These are phyloP conservation scores for Schizochytrium sp. DNA, from an alignment of 108 stramenopile species.

Conservation along the genomic window DNA sequence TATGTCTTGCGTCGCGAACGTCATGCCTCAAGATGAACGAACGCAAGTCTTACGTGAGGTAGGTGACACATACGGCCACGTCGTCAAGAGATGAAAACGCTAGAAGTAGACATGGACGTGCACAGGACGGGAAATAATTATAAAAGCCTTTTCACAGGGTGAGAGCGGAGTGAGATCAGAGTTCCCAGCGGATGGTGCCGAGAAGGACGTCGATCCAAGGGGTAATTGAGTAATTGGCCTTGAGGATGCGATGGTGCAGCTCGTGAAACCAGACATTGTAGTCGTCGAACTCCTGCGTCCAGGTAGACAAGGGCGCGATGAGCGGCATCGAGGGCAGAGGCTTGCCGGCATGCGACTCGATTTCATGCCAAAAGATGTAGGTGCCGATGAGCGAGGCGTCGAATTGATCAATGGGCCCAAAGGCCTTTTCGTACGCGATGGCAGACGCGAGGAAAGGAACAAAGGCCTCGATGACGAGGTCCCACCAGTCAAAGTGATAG, in stretches of 20 bases:
- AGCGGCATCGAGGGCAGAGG: background rate
- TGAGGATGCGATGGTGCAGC: background rate
- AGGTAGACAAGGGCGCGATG: background rate
- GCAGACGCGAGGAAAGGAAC: background rate
- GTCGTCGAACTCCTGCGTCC: background rate
- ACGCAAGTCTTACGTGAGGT: too few species aligned
- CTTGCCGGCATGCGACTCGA: background rate
- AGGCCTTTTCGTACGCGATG: background rate
- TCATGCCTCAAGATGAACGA: too few species aligned
- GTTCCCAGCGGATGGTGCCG: background rate
- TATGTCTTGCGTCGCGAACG: too few species aligned
- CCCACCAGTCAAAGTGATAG: background rate
- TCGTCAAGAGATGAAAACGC: too few species aligned
- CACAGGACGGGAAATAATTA: background rate
- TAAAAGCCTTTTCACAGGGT: background rate
- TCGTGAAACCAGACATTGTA: conserved; percentile 1
- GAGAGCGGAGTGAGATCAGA: background rate
- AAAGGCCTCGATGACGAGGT: background rate
- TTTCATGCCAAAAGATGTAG: background rate
- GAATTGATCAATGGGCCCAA: background rate
- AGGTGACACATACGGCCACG: too few species aligned
- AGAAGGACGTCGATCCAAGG: background rate
- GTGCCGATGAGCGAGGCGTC: background rate
- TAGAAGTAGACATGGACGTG: too few species aligned
- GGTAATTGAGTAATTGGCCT: background rate